Percentiles rank a stretch among this genome's conserved stretches.
These are phyloP conservation scores for Leccinum uliginosum DNA, from an alignment of 768 basidiomycete genomes.

Conservation along the genomic window DNA sequence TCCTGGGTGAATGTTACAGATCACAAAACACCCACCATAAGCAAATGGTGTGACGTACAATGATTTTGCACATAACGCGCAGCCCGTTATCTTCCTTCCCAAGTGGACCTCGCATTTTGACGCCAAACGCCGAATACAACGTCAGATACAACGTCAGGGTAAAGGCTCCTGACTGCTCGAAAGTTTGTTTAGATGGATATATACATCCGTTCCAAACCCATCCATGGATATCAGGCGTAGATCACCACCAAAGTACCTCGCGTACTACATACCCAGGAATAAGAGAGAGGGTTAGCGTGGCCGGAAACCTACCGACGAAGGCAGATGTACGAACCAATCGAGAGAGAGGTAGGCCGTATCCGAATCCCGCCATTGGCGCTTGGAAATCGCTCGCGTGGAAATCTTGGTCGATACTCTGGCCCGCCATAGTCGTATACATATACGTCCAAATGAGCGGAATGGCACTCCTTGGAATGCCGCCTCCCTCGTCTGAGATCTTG, in stretches of 20 bases:
- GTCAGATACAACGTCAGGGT: slow-evolving; percentile 20
- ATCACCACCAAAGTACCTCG: slow-evolving; percentile 93
- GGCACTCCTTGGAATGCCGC: slow-evolving; percentile 78
- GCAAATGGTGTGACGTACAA: slow-evolving; percentile 3
- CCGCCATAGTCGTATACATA: slow-evolving; percentile 88
- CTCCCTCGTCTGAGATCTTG: slow-evolving; percentile 98
- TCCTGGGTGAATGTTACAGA: background rate
- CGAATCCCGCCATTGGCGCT: slow-evolving; percentile 98
- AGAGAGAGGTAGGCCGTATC: slow-evolving; percentile 90
- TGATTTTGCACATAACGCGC: background rate
- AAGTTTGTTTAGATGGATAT: slow-evolving; percentile 84
- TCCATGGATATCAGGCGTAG: slow-evolving; percentile 96
- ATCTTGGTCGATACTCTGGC: slow-evolving; percentile 68
- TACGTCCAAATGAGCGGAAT: slow-evolving; percentile 98
- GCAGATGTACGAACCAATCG: slow-evolving; percentile 59
- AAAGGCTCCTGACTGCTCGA: slow-evolving; percentile 43
- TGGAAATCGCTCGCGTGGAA: slow-evolving; percentile 84
- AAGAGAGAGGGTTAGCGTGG: background rate
- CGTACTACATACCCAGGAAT: slow-evolving; percentile 52
- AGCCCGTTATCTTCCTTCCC: background rate
- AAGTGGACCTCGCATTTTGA: background rate
- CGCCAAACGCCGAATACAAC: background rate
- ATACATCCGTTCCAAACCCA: slow-evolving; percentile 93
- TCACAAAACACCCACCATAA: background rate
- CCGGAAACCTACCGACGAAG: slow-evolving; percentile 66